These are phyloP conservation scores for Rhynchospora pubera DNA, from an alignment of 176 grass and related monocot species.

Conservation along the genomic window DNA sequence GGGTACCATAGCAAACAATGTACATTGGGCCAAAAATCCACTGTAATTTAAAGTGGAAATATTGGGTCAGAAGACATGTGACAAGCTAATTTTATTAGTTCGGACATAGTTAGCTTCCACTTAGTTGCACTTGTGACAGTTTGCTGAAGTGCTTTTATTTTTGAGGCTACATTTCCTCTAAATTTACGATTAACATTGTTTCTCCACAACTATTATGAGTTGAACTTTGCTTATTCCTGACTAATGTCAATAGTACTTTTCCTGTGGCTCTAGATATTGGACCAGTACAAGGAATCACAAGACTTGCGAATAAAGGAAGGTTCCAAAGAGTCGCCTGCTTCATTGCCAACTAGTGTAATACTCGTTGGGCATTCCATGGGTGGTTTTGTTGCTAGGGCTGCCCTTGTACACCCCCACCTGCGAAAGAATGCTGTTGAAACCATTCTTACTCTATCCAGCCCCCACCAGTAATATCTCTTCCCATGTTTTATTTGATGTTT, in stretches of 20 bases:
- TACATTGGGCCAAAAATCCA: background rate
- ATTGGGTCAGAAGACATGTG: background rate
- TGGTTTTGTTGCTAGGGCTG: conserved; percentile 97
- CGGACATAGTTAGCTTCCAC: background rate
- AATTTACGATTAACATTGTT: background rate
- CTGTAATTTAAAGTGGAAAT: background rate
- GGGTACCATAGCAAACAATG: background rate
- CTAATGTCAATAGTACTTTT: background rate
- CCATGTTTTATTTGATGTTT: background rate
- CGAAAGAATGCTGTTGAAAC: conserved; percentile 72
- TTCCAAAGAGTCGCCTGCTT: conserved; percentile 33
- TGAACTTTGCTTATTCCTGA: background rate
- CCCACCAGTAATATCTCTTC: conserved; percentile 64
- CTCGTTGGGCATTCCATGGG: conserved; percentile 98
- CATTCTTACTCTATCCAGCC: conserved; percentile 93
- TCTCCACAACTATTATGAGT: background rate
- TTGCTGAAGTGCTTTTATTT: background rate
- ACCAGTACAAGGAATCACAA: conserved; percentile 82
- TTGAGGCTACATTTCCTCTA: background rate
- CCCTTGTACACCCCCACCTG: conserved; percentile 62
- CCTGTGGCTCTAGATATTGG: conserved; percentile 56
- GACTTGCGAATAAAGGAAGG: conserved; percentile 51
- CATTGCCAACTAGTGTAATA: conserved; percentile 75
- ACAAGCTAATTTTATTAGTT: background rate
- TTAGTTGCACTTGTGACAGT: background rate